Conservation (phyloP, 148 eudicot species). For the Chenopodium suecicum region DNA sequence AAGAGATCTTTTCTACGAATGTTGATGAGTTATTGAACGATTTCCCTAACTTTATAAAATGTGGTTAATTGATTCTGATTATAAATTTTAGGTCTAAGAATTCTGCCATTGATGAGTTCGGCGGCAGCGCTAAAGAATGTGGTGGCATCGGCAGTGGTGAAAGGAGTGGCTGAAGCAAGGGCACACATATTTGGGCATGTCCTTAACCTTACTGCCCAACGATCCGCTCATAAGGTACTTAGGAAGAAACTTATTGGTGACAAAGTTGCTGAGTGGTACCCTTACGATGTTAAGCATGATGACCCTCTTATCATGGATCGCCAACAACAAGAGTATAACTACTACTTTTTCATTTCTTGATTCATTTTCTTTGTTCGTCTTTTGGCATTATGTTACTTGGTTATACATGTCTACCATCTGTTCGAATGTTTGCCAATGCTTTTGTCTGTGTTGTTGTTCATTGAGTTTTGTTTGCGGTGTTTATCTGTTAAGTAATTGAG, state of each 20-base stretch:
- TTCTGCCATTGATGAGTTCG: constrained; percentile 36
- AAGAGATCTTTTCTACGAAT: too few species aligned
- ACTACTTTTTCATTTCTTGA: background rate
- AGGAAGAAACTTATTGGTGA: constrained; percentile 88
- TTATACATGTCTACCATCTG: constrained; percentile 13
- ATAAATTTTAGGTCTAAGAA: background rate
- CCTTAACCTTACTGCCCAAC: constrained; percentile 69
- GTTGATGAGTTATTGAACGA: too few species aligned
- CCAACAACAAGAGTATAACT: constrained; percentile 56
- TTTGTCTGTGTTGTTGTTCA: background rate
- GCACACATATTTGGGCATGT: constrained; percentile 81
- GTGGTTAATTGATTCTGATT: too few species aligned
- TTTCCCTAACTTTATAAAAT: too few species aligned
- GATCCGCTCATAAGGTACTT: constrained; percentile 71
- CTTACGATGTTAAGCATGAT: constrained; percentile 60
- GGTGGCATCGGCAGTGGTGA: constrained; percentile 55
- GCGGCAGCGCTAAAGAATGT: constrained; percentile 48
- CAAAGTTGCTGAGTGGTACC: constrained; percentile 79
- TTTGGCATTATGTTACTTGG: background rate
- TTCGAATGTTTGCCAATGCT: constrained; percentile 14
- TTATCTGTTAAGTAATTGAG: too few species aligned
- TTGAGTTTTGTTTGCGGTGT: background rate
- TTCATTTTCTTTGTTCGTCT: background rate
- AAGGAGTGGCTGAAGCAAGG: constrained; percentile 73
- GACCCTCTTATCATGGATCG: constrained; percentile 68